Evolutionary conservation across 2,329 filamentous ascomycete species (phyloP), one percentile per base, ranked within the genome.

Genomic region (Fusarium liriodendri): DNA sequence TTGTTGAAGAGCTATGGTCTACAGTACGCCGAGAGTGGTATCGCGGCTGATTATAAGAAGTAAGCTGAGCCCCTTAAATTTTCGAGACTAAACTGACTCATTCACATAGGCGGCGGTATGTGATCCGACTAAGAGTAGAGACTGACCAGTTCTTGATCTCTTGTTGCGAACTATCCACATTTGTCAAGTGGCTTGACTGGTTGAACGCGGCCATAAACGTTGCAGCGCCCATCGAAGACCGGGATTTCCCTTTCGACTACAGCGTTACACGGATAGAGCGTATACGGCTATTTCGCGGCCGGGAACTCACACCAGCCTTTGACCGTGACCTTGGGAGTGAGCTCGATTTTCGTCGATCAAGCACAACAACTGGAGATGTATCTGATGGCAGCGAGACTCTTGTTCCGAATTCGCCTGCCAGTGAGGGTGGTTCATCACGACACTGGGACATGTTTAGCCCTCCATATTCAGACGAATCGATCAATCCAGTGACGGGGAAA

Each of bases 401-500:
- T 40, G 10, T 5, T 20, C 5, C 18, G n/a, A n/a, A 40, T n/a
- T 13, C 38, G 10, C 38, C n/a, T 40, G 3, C 0, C 9, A n/a
- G 20, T 20, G 38, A 6, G n/a, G 10, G 18, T 11, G 9, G 1
- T n/a, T n/a, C 10, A 20, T 40, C 38, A 40, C 5, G 9, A n/a
- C 38, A 0, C 18, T 20, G 18, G 18, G 38, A 6, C 38, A 6
- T 5, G 11, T 40, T 6, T 20, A 9, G 11, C 5, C 9, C 18
- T n/a, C 18, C 0, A 40, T 11, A 20, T 5, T 20, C n/a, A 13
- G 38, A 20, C n/a, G 10, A 40, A 18, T 20, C 9, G 9, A 80
- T 88, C 64, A 84, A 87, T 67, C 82, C 84, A 6, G 82, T 83
- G 45, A 86, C 87, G 13, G 88, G 83, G 38, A 91, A 91, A 78